Evolutionary conservation across 2,329 filamentous ascomycete genomes (phyloP), one percentile per base, ranked within the genome.

Genomic region (Neoscytalidium dimidiatum): DNA sequence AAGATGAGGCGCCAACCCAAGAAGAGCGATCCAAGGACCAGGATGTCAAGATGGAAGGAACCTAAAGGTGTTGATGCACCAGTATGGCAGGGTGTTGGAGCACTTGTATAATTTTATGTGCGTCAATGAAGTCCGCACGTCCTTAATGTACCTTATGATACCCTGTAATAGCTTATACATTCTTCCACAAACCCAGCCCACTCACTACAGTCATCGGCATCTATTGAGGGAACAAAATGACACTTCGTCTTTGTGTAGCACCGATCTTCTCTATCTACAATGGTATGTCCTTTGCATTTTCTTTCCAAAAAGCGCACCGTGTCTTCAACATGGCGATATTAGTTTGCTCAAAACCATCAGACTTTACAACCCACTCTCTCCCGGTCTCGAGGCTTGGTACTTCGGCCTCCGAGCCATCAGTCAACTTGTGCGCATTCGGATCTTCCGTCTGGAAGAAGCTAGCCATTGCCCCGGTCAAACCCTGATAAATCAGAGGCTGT

Each of bases 391-490:
- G 68, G 9, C 72, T 66, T 1, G 86, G 85, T 7, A 87, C 81
- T 1, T 77, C 82, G 17, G 74, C 73, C 52, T 80, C 71, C 14
- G 58, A 62, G 17, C 31, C n/a, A 17, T 51, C 48, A 4, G 56
- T 60, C 11, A 60, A 11, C 41, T 60, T 60, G 11, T 60, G 56
- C 13, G 79, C 74, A 69, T 88, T 88, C 0, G 86, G 85, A 71
- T 88, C 81, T 0, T 85, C 85, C 0, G 84, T 86, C 71, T 85
- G 80, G 65, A 88, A 83, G 72, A 88, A 89, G 26, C 83, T 85
- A 0, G 84, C 86, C 70, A 89, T 83, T 0, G 86, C 85, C 4
- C 87, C 86, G 1, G 82, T 73, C 66, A 83, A 89, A 11, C 84
- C 86, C 19, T 83, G 67, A 66, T 89, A 89, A 5, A 84, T 84